Conservation (phyloP, 495 filamentous ascomycete species). For the Penicillium ucsense region DNA sequence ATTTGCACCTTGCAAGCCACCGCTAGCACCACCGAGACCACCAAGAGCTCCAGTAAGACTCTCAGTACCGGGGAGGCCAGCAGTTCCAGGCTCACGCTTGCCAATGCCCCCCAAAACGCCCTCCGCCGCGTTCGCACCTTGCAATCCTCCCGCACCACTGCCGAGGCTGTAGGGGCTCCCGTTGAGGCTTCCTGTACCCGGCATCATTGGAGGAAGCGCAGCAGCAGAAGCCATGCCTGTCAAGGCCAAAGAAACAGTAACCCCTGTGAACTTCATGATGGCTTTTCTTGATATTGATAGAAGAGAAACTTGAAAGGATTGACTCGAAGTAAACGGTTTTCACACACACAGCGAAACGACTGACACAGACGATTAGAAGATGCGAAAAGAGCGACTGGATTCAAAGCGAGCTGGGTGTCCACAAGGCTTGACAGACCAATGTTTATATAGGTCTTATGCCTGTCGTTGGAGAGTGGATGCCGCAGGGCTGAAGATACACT, state of each 20-base stretch:
- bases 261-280: conserved; percentile 35
- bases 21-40: neutral
- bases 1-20: neutral
- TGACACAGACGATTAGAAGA: neutral
- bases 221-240: conserved; percentile 10
- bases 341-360: no score
- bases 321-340: neutral
- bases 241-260: conserved; percentile 23
- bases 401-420: conserved; percentile 12
- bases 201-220: conserved; percentile 4
- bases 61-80: neutral
- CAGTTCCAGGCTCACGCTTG: no score
- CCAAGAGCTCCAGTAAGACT: neutral
- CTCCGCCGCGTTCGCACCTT: no score
- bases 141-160: no score
- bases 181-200: no score
- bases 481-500: conserved; percentile 18
- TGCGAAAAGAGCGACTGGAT: conserved; percentile 18
- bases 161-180: no score
- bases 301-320: conserved; percentile 1
- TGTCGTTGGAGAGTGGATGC: neutral
- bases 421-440: neutral
- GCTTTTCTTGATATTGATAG: neutral
- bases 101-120: no score
- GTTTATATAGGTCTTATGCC: no score